Conservation (phyloP, 176 grass and related monocot species). For the Phyllostachys edulis region DNA sequence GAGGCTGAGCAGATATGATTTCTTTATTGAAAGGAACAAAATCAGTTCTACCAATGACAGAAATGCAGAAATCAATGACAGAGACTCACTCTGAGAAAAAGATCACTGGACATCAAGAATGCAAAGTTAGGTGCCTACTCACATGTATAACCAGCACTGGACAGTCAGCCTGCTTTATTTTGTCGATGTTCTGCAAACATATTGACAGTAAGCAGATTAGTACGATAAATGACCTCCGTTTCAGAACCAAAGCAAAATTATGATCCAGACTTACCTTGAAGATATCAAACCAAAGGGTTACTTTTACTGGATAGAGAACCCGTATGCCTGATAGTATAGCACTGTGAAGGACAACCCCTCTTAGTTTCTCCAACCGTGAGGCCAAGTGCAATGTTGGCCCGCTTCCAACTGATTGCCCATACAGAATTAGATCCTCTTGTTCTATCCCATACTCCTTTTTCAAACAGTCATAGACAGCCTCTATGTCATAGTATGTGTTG, state of each 20-base stretch:
- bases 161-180: slow-evolving; percentile 88
- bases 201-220: slow-evolving; percentile 7
- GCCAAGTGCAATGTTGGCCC: slow-evolving; percentile 93
- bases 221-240: background rate
- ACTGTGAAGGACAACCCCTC: slow-evolving; percentile 93
- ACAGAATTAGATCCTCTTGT: slow-evolving; percentile 87
- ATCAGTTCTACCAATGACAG: background rate
- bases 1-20: background rate
- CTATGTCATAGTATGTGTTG: slow-evolving; percentile 97
- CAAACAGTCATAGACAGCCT: slow-evolving; percentile 94
- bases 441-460: slow-evolving; percentile 84
- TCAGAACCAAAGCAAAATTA: slow-evolving; percentile 20
- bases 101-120: background rate
- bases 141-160: slow-evolving; percentile 98
- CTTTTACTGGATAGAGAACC: slow-evolving; percentile 91
- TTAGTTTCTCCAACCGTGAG: slow-evolving; percentile 66
- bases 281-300: slow-evolving; percentile 98
- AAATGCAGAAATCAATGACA: background rate
- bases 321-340: slow-evolving; percentile 96
- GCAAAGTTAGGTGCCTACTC: slow-evolving; percentile 36
- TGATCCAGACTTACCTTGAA: slow-evolving; percentile 70
- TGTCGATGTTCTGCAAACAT: slow-evolving; percentile 90
- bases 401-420: slow-evolving; percentile 99
- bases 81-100: background rate
- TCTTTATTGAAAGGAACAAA: background rate